Base-by-base conservation (phyloP, 2,329 filamentous ascomycete species). In the Fusarium staphyleae region DNA sequence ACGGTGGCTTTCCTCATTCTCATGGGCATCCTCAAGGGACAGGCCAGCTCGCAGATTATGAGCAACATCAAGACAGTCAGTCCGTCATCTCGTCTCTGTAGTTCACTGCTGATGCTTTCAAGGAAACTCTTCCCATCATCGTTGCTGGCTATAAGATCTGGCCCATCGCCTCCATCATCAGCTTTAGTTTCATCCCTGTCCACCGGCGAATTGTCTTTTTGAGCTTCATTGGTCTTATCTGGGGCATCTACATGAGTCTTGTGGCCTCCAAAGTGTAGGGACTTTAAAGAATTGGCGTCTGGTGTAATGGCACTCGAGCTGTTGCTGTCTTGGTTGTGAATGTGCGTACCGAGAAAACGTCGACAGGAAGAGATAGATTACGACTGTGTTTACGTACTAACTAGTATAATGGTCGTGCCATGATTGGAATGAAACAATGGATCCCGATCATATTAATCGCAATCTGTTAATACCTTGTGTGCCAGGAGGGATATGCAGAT, bases 241-340 rank as follows among this genome's bases (percentile, higher is more conserved):
- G 78, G 79, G 79, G 79, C 8, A 76, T 80, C 26, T 81, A 81
- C 64, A 78, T 81, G 76, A 79, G 77, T 52, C 62, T 81, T 26
- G 74, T 80, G 8, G 78, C 77, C 15, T 72, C 74, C 5, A 66
- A 71, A 28, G 76, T 79, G 24, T 78, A 57, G 48, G 18, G 8
- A 15, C n/a, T 5, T 11, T 10, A 8, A 4, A 4, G 13, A 10
- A 12, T 7, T 22, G n/a, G 32, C 9, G 14, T 42, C 22, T 24
- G 19, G 32, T 14, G n/a, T 45, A 14, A 22, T 11, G 13, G 18
- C 15, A 22, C 10, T 37, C 22, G 7, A 11, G 9, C 10, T 15
- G 22, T n/a, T 14, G 5, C 19, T 34, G n/a, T 22, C 19, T 22
- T 22, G 22, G 8, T 4, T 4, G 19, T 22, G 19, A 24, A 24